A percentile compares a stretch with the other conserved stretches of the same genome.
phyloP scores from a whole-genome alignment of 768 basidiomycete species.

The Boletus sp. region DNA sequence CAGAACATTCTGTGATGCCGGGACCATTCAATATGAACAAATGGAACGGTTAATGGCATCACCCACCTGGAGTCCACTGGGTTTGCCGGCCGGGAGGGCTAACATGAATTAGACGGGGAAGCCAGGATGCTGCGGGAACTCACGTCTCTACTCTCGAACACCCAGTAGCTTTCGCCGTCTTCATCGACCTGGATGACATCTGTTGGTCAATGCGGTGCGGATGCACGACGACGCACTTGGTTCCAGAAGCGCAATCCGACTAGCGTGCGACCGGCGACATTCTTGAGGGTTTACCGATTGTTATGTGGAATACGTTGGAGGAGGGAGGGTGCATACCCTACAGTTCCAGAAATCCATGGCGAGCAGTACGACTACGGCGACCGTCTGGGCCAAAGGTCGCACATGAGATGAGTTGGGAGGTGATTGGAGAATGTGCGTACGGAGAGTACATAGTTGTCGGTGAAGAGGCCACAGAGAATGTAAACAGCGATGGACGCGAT shows the following conservation, averaged over 20 bases:
- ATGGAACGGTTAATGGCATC: conserved; percentile 4
- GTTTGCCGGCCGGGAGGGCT: conserved; percentile 90
- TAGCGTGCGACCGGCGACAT: conserved; percentile 89
- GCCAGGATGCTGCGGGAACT: conserved; percentile 29
- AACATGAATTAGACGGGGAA: conserved; percentile 8
- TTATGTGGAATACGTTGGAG: neutral
- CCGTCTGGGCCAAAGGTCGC: conserved; percentile 51
- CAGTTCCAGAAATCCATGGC: conserved; percentile 99
- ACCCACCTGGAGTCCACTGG: conserved; percentile 81
- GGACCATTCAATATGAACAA: conserved; percentile 5
- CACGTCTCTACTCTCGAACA: conserved; percentile 96
- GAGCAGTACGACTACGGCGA: conserved; percentile 87
- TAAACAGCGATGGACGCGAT: conserved; percentile 88
- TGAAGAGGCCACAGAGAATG: conserved; percentile 89
- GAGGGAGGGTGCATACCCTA: conserved; percentile 49
- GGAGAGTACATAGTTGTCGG: conserved; percentile 88
- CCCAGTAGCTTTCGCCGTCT: conserved; percentile 95
- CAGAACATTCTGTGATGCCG: conserved; percentile 76
- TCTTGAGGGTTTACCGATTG: conserved; percentile 45
- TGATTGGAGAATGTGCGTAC: conserved; percentile 44
- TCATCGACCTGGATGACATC: conserved; percentile 71
- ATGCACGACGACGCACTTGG: conserved; percentile 48
- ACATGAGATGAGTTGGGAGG: neutral
- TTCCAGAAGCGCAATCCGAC: conserved; percentile 99
- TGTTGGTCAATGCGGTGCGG: neutral